Conservation (phyloP, 768 basidiomycete genomes). For the Ephemerocybe angulata region DNA sequence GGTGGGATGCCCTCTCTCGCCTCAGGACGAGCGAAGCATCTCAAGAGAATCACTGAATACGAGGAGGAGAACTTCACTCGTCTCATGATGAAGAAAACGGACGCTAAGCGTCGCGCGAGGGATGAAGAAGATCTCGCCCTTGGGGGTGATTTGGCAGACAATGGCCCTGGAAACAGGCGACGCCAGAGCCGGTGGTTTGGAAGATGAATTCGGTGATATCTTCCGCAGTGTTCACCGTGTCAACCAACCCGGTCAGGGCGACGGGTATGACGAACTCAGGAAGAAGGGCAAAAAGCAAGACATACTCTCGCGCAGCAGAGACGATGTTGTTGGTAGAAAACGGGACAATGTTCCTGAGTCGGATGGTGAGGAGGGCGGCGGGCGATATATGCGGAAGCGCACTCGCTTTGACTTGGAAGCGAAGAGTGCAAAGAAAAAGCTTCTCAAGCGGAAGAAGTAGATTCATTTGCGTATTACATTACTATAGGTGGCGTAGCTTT, state of each 20-base stretch:
- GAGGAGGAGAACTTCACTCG: slow-evolving; percentile 96
- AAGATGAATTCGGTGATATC: slow-evolving; percentile 83
- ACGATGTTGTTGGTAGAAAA: slow-evolving; percentile 21
- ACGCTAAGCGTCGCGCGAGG: slow-evolving; percentile 59
- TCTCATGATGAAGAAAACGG: slow-evolving; percentile 86
- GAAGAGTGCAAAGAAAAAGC: slow-evolving; percentile 39
- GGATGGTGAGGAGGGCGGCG: slow-evolving; percentile 27
- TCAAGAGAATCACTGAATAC: slow-evolving; percentile 79
- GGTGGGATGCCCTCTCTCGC: slow-evolving; percentile 55
- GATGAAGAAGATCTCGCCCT: slow-evolving; percentile 90
- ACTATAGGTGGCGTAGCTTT: too few relatives aligned
- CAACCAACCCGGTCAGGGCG: slow-evolving; percentile 40
- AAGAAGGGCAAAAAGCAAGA: slow-evolving; percentile 60
- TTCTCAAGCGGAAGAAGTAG: slow-evolving; percentile 4
- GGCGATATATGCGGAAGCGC: slow-evolving; percentile 37
- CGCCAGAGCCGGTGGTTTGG: slow-evolving; percentile 65
- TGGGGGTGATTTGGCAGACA: slow-evolving; percentile 57
- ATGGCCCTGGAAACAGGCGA: slow-evolving; percentile 48
- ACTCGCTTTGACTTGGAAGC: slow-evolving; percentile 49
- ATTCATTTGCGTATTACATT: too few relatives aligned
- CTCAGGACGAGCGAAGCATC: slow-evolving; percentile 71
- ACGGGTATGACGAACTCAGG: slow-evolving; percentile 83
- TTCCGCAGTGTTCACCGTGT: slow-evolving; percentile 55
- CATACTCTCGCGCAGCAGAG: slow-evolving; percentile 57
- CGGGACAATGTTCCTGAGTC: slow-evolving; percentile 17